Evolutionary conservation across 2,329 filamentous ascomycete species (phyloP).

Genomic region (Colletotrichum shisoi): DNA sequence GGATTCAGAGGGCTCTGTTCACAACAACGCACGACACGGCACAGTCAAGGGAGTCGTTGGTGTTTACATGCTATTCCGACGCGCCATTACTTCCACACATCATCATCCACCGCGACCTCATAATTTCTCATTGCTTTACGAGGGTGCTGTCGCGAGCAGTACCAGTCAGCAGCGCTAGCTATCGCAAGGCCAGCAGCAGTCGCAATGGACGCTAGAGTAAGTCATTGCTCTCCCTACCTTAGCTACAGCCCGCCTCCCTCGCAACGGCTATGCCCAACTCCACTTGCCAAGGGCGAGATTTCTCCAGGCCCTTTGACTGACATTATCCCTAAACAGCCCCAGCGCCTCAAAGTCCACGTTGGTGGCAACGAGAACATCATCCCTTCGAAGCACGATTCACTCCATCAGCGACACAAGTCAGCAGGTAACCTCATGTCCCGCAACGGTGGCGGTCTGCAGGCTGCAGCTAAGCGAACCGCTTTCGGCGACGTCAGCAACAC

Average conservation of each 20-base stretch:
- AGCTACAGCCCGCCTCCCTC: slow-evolving; percentile 19
- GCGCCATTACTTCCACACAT: slow-evolving; percentile 29
- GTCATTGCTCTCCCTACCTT: slow-evolving; percentile 17
- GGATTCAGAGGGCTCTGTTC: slow-evolving; percentile 1
- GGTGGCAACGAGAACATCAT: slow-evolving; percentile 73
- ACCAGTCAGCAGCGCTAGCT: slow-evolving; percentile 30
- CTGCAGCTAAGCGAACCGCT: slow-evolving; percentile 75
- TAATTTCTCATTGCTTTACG: slow-evolving; percentile 14
- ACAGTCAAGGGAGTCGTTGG: slow-evolving; percentile 5
- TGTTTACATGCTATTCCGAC: slow-evolving; percentile 34
- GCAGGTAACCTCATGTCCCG: slow-evolving; percentile 67
- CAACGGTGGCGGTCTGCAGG: slow-evolving; percentile 66
- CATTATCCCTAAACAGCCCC: slow-evolving; percentile 47
- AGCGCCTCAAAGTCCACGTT: slow-evolving; percentile 58
- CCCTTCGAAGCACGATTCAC: slow-evolving; percentile 62
- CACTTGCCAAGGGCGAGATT: not conserved
- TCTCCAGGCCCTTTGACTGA: slow-evolving; percentile 15
- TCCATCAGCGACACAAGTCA: slow-evolving; percentile 86
- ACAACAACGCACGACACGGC: not conserved
- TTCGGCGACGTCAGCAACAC: slow-evolving; percentile 86
- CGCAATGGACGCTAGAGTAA: slow-evolving; percentile 42
- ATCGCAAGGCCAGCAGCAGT: slow-evolving; percentile 30
- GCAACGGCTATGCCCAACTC: slow-evolving; percentile 1
- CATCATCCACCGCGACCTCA: slow-evolving; percentile 34
- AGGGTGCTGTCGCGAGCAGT: slow-evolving; percentile 24